Evolutionary conservation across 768 basidiomycete species (phyloP).

Genomic region (Russula dissimulans): DNA sequence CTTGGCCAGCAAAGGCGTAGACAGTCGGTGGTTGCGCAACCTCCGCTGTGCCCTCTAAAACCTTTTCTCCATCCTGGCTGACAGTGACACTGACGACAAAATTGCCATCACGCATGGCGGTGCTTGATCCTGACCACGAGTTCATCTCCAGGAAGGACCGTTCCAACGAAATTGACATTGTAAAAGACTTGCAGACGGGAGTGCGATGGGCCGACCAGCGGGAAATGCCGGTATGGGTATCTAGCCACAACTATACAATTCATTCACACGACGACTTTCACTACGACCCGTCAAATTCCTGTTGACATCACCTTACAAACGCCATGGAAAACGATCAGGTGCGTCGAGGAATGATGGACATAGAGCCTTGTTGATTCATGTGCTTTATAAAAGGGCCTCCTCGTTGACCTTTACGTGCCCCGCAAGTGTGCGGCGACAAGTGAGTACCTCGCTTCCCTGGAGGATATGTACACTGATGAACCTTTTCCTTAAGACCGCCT

Average conservation of each 20-base stretch:
- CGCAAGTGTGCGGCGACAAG: conserved; percentile 98
- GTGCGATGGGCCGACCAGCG: too few relatives aligned
- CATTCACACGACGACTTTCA: neutral
- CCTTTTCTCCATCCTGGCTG: too few relatives aligned
- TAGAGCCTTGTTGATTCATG: neutral
- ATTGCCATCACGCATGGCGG: too few relatives aligned
- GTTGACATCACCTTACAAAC: neutral
- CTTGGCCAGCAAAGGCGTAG: too few relatives aligned
- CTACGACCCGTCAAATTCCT: neutral
- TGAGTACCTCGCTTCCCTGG: conserved; percentile 35
- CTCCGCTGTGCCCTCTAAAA: too few relatives aligned
- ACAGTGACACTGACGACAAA: too few relatives aligned
- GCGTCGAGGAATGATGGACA: conserved; percentile 22
- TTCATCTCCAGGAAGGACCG: too few relatives aligned
- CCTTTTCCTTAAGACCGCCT: conserved; percentile 67
- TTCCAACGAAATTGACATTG: too few relatives aligned
- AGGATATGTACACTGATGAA: neutral
- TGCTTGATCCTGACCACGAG: too few relatives aligned
- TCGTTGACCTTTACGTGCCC: conserved; percentile 99
- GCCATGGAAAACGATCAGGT: conserved; percentile 91
- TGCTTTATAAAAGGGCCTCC: conserved; percentile 60
- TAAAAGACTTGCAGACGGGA: too few relatives aligned
- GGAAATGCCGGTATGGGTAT: too few relatives aligned
- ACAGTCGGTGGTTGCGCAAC: too few relatives aligned
- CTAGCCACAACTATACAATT: conserved; percentile 20